A percentile compares a stretch with the other conserved stretches of the same genome.
phyloP scores from a whole-genome alignment of 2,329 filamentous ascomycete genomes.

The Alternaria sp. region DNA sequence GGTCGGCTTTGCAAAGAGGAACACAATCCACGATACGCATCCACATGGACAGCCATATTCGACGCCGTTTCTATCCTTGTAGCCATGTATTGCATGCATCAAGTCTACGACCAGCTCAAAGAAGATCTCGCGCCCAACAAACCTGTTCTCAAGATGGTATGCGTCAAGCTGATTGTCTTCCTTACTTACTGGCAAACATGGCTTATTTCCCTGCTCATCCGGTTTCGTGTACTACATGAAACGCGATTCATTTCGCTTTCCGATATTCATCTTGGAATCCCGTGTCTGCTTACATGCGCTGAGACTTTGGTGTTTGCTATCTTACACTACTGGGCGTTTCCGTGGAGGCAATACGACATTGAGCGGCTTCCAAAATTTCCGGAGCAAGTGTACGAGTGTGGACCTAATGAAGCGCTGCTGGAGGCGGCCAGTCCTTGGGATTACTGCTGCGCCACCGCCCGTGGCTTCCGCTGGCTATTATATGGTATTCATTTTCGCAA shows the following conservation, averaged over 20 bases:
- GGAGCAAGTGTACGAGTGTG: slow-evolving; percentile 63
- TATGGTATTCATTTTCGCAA: slow-evolving; percentile 71
- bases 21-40: slow-evolving; percentile 78
- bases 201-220: slow-evolving; percentile 61
- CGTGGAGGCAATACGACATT: slow-evolving; percentile 73
- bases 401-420: slow-evolving; percentile 68
- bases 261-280: slow-evolving; percentile 83
- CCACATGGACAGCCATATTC: slow-evolving; percentile 81
- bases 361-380: slow-evolving; percentile 20
- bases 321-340: slow-evolving; percentile 83
- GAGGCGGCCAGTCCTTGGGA: slow-evolving; percentile 86
- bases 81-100: slow-evolving; percentile 88
- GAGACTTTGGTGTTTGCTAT: slow-evolving; percentile 86
- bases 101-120: slow-evolving; percentile 83
- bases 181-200: slow-evolving; percentile 82
- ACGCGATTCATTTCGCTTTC: slow-evolving; percentile 70
- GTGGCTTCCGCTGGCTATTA: slow-evolving; percentile 82
- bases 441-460: slow-evolving; percentile 78
- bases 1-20: slow-evolving; percentile 80
- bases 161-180: slow-evolving; percentile 92
- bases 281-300: slow-evolving; percentile 77
- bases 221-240: slow-evolving; percentile 69
- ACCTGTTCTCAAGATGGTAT: slow-evolving; percentile 81
- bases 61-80: slow-evolving; percentile 77
- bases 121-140: slow-evolving; percentile 71